Base-by-base conservation (phyloP, 2,329 filamentous ascomycete genomes). In the Cadophora luteo-olivacea region DNA sequence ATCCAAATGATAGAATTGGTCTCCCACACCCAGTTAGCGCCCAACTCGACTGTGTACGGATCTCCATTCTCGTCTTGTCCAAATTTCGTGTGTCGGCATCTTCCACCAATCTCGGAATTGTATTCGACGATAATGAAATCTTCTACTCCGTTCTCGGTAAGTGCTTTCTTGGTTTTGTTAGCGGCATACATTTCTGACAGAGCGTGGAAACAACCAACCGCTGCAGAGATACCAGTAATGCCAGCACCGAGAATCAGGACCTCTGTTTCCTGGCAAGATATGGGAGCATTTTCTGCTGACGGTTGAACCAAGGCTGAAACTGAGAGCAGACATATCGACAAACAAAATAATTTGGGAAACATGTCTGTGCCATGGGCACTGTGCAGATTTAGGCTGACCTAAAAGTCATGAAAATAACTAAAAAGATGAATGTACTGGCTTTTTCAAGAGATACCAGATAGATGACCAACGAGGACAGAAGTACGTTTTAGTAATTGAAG, bases 111-210 rank as follows among this genome's bases (percentile, higher is more conserved):
- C 14, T 85, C 82, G 68, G 85, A 81, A 14, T 88, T 87, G 69
- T 88, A 87, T 69, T 92, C 89, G 2, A 92, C 77, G 58, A 92
- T 88, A 8, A 91, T 64, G 68, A 92, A 91, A 68, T 92, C 88
- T 0, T 82, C 79, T 6, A 91, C 80, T 0, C 87, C 90, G 2
- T 84, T 83, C 65, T 91, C 89, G 4, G 82, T 78, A 6, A 92
- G 77, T 3, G 88, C 83, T 82, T 91, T 87, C 36, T 61, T 2
- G 36, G 36, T n/a, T 14, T 51, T 22, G 19, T 25, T 7, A 62
- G 60, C 11, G 33, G 29, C 24, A 45, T 8, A 33, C 24, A 6
- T 45, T 11, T 45, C 11, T 19, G 6, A 25, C 6, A 24, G 36
- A 41, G 25, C 33, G 29, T 24, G 25, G 36, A 14, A 19, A 60